These are phyloP conservation scores for Poteriospumella lacustris DNA, from an alignment of 108 stramenopile genomes.

Conservation along the genomic window DNA sequence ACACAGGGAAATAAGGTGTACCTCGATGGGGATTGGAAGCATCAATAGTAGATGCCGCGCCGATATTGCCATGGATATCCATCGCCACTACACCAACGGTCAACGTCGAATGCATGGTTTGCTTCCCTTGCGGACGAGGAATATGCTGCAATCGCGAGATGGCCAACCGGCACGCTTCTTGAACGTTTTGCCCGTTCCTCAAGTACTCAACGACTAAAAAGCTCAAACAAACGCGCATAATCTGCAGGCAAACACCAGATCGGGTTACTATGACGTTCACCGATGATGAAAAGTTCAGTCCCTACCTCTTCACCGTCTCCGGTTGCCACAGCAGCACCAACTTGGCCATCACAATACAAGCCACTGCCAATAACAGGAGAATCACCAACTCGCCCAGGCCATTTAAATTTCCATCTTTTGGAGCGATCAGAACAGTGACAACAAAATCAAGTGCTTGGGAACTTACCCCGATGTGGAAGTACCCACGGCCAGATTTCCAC, in stretches of 20 bases:
- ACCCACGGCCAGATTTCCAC: conserved; percentile 39
- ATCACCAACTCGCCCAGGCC: conserved; percentile 45
- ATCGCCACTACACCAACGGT: conserved; percentile 45
- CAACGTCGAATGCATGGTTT: conserved; percentile 34
- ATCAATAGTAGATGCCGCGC: conserved; percentile 42
- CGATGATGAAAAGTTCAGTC: neutral
- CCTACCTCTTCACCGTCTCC: conserved; percentile 42
- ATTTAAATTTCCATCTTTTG: conserved; percentile 47
- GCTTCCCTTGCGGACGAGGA: neutral
- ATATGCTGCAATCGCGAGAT: conserved; percentile 34
- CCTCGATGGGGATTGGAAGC: conserved; percentile 38
- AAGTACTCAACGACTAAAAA: conserved; percentile 44
- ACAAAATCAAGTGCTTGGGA: too few species aligned
- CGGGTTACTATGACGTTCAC: neutral
- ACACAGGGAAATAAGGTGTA: conserved; percentile 37
- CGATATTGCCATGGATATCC: conserved; percentile 31
- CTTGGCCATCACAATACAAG: conserved; percentile 40
- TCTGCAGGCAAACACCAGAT: neutral
- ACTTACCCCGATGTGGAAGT: conserved; percentile 13
- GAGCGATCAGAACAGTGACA: too few species aligned
- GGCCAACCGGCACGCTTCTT: conserved; percentile 33
- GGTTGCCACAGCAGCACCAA: conserved; percentile 47
- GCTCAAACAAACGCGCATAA: conserved; percentile 39
- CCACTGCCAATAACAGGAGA: conserved; percentile 42
- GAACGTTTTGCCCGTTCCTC: conserved; percentile 29